Evolutionary conservation across 805 yeast species (phyloP), one percentile per base, ranked within the genome.

Genomic region (Starmerella scarabaei): DNA sequence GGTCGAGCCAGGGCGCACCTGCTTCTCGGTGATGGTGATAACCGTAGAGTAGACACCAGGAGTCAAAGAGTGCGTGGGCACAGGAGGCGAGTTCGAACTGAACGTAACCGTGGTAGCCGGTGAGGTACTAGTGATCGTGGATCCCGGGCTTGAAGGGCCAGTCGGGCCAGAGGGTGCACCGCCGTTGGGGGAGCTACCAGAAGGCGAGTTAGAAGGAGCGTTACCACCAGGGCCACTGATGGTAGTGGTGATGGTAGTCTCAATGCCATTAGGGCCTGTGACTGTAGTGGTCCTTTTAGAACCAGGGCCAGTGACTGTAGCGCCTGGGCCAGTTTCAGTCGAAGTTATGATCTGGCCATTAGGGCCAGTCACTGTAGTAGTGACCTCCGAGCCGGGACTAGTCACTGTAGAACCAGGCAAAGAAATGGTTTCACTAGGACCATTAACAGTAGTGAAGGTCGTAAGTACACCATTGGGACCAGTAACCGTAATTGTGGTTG

Each of bases 31-130:
- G 12, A 8, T 6, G 18, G 29, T 29, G 14, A 34, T 21, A 9
- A 19, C 34, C 5, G 42, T 37, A 6, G 38, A 15, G 33, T 40
- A 40, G 12, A 43, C 47, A 12, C 47, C 47, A 2, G 43, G 47
- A 3, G 36, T 18, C 40, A 40, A 24, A 2, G 29, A 8, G 5
- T 16, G 18, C 3, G 47, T 43, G 18, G 16, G 4, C 19, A 43
- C 37, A 2, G 38, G 40, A 3, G 41, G n/a, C n/a, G n/a, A n/a
- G n/a, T n/a, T n/a, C n/a, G n/a, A n/a, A n/a, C 21, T 6, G 33
- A 8, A 8, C 20, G n/a, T n/a, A n/a, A n/a, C n/a, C n/a, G n/a
- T n/a, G n/a, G n/a, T n/a, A n/a, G n/a, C n/a, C n/a, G n/a, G n/a
- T n/a, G n/a, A n/a, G n/a, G n/a, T n/a, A n/a, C n/a, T n/a, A n/a